Evolutionary conservation across 208 protist species (phyloP).

Genomic region (Jaenimonas drosophilae): DNA sequence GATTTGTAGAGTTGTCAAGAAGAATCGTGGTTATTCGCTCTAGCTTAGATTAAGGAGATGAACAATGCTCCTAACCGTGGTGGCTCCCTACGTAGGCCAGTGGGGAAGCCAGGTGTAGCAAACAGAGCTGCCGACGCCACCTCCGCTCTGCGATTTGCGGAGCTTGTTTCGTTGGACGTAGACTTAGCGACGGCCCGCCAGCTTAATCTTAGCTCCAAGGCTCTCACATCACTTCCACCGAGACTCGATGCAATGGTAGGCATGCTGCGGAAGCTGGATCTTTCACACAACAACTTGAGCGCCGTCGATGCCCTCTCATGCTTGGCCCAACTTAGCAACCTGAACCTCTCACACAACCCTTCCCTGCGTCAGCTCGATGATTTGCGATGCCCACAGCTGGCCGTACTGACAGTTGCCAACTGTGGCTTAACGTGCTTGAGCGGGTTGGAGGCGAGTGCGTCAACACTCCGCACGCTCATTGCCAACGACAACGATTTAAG

Average conservation of each 20-base stretch:
- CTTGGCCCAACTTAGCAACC: conserved; percentile 44
- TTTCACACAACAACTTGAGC: conserved; percentile 47
- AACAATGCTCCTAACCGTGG: no score
- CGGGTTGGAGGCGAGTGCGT: conserved; percentile 43
- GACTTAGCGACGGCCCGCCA: conserved; percentile 52
- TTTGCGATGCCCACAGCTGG: conserved; percentile 28
- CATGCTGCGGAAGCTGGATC: conserved; percentile 51
- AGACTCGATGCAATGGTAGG: conserved; percentile 42
- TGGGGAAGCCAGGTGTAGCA: no score
- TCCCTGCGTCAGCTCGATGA: conserved; percentile 29
- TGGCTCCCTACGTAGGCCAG: no score
- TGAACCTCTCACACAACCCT: conserved; percentile 49
- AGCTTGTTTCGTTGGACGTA: conserved; percentile 67
- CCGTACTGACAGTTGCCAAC: conserved; percentile 51
- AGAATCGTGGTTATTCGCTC: no score
- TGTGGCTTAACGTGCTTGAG: conserved; percentile 47
- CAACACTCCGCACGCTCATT: conserved; percentile 62
- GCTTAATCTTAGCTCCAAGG: conserved; percentile 33
- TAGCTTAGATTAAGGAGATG: no score
- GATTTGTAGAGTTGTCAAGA: no score
- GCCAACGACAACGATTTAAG: conserved; percentile 73
- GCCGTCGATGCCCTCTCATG: conserved; percentile 30
- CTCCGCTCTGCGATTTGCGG: conserved; percentile 32
- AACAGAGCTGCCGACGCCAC: neutral
- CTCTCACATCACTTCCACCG: conserved; percentile 25